A percentile compares a stretch with the other conserved stretches of the same genome.
phyloP scores from a whole-genome alignment of 768 basidiomycete genomes.

The Auriscalpium vulgare region DNA sequence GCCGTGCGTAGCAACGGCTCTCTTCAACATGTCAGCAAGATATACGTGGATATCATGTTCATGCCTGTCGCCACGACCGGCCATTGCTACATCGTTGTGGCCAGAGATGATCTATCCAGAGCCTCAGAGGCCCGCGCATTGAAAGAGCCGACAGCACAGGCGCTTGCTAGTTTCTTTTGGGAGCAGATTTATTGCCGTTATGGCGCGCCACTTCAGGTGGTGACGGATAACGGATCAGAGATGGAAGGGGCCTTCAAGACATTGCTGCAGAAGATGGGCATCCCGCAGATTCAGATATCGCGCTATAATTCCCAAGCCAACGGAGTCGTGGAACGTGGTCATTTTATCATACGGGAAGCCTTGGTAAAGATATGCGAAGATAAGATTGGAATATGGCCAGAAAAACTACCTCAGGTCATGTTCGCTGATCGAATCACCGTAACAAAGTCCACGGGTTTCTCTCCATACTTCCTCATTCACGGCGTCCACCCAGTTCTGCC shows the following conservation, averaged over 20 bases:
- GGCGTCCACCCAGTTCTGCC: slow-evolving; percentile 24
- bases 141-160: slow-evolving; percentile 1
- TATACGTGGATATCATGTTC: too few species aligned
- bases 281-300: slow-evolving; percentile 24
- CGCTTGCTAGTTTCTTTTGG: slow-evolving; percentile 23
- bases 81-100: not conserved
- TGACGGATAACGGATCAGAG: slow-evolving; percentile 25
- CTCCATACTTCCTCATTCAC: slow-evolving; percentile 20
- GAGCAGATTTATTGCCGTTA: slow-evolving; percentile 26
- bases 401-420: slow-evolving; percentile 13
- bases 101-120: slow-evolving; percentile 23
- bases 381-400: slow-evolving; percentile 17
- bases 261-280: slow-evolving; percentile 1
- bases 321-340: slow-evolving; percentile 30
- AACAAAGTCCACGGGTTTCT: slow-evolving; percentile 15
- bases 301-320: slow-evolving; percentile 30
- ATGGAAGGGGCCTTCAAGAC: slow-evolving; percentile 15
- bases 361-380: slow-evolving; percentile 21
- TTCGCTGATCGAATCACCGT: slow-evolving; percentile 21
- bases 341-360: slow-evolving; percentile 24
- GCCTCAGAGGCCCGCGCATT: slow-evolving; percentile 23
- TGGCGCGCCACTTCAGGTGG: slow-evolving; percentile 18
- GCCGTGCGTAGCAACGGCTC: too few species aligned
- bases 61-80: too few species aligned
- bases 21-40: too few species aligned